Evolutionary conservation across 2,329 filamentous ascomycete species (phyloP).

Genomic region (Cladophialophora psammophila): DNA sequence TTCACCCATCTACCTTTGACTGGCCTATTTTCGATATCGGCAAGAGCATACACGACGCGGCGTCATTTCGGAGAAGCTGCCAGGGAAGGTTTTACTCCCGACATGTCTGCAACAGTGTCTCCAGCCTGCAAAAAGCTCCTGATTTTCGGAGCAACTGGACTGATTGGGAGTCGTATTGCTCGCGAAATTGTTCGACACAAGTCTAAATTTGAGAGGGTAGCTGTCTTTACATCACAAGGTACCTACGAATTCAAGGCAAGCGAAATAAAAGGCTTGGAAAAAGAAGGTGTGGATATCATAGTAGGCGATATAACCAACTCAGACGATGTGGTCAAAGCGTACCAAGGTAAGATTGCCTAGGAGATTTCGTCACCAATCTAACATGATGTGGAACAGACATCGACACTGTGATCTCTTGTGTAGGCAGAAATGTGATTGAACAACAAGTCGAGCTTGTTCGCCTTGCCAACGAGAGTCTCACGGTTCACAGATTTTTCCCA

Average conservation of each 20-base stretch:
- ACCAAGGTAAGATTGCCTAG: slow-evolving; percentile 49
- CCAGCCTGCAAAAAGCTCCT: slow-evolving; percentile 46
- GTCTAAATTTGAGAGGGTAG: slow-evolving; percentile 57
- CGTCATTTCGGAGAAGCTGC: background rate
- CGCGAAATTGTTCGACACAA: slow-evolving; percentile 55
- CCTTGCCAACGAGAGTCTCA: slow-evolving; percentile 61
- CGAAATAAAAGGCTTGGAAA: slow-evolving; percentile 56
- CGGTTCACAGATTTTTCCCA: slow-evolving; percentile 69
- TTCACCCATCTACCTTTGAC: too few relatives aligned
- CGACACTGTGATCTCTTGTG: slow-evolving; percentile 70
- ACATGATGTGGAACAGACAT: slow-evolving; percentile 46
- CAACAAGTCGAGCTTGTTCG: slow-evolving; percentile 67
- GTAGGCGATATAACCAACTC: slow-evolving; percentile 62
- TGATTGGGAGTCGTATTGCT: slow-evolving; percentile 60
- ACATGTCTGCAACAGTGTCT: slow-evolving; percentile 16
- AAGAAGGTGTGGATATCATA: slow-evolving; percentile 60
- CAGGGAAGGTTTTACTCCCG: background rate
- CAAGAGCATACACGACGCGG: background rate
- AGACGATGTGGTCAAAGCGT: slow-evolving; percentile 62
- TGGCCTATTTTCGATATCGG: background rate
- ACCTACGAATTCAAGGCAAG: slow-evolving; percentile 59
- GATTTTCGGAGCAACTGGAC: slow-evolving; percentile 62
- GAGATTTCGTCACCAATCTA: background rate
- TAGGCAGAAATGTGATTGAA: slow-evolving; percentile 68
- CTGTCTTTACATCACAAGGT: slow-evolving; percentile 63